A percentile compares a stretch with the other conserved stretches of the same genome.
These are phyloP conservation scores for Amaranthus palmeri DNA, from an alignment of 148 eudicot genomes.

Conservation along the genomic window DNA sequence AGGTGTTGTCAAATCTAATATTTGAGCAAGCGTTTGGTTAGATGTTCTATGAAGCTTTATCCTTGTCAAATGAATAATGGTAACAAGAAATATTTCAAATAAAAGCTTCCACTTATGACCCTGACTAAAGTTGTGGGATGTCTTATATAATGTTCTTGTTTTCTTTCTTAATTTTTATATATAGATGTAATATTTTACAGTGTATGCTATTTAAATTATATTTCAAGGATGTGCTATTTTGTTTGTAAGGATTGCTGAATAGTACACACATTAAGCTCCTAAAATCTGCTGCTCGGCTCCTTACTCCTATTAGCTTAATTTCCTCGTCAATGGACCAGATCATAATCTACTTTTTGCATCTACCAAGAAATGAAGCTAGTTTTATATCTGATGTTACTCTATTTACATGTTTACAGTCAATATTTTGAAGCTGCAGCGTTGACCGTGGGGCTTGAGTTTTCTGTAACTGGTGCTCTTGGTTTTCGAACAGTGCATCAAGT, in stretches of 20 bases:
- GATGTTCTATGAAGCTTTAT: background rate
- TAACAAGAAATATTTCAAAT: no score
- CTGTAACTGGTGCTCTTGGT: slow-evolving; percentile 85
- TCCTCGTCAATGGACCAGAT: background rate
- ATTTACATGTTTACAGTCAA: slow-evolving; percentile 32
- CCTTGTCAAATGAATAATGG: no score
- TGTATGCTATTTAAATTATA: background rate
- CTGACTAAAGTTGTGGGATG: no score
- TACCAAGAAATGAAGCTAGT: background rate
- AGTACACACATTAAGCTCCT: background rate
- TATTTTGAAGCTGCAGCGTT: slow-evolving; percentile 68
- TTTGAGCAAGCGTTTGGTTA: background rate
- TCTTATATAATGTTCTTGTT: no score
- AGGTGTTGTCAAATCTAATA: background rate
- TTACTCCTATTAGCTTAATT: background rate
- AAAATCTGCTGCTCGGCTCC: background rate
- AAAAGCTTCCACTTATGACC: no score
- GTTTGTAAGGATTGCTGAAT: background rate
- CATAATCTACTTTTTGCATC: background rate
- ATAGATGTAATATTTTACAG: background rate
- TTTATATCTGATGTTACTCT: slow-evolving; percentile 1
- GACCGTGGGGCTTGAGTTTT: slow-evolving; percentile 54
- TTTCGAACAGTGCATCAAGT: slow-evolving; percentile 92
- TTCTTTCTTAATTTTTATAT: background rate
- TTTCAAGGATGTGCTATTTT: background rate